These are phyloP conservation scores for Erysimum cheiri DNA, from an alignment of 441 rosid species.

Conservation along the genomic window DNA sequence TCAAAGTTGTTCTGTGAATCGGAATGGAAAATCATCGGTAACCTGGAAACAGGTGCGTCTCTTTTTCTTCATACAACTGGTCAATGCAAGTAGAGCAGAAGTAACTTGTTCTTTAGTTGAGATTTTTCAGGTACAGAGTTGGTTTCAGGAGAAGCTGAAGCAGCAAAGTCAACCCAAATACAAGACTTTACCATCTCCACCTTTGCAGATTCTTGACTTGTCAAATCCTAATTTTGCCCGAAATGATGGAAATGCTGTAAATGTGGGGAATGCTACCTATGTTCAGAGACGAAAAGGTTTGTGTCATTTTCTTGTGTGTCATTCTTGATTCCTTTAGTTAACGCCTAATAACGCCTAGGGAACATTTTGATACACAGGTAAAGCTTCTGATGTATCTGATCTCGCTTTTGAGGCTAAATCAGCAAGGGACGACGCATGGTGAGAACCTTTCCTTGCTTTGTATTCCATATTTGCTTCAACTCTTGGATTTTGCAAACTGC, in stretches of 20 bases:
- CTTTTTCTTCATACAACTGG: slow-evolving; percentile 2
- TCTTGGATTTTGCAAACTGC: slow-evolving; percentile 13
- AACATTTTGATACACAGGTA: slow-evolving; percentile 36
- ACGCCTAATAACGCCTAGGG: background rate
- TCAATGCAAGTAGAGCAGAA: background rate
- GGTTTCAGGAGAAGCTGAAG: slow-evolving; percentile 66
- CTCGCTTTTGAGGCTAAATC: slow-evolving; percentile 71
- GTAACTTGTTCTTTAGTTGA: slow-evolving; percentile 11
- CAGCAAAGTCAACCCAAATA: slow-evolving; percentile 36
- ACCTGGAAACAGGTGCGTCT: slow-evolving; percentile 74
- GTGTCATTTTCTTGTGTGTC: slow-evolving; percentile 23
- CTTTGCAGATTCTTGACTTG: slow-evolving; percentile 46
- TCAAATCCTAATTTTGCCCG: slow-evolving; percentile 40
- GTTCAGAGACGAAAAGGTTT: slow-evolving; percentile 54
- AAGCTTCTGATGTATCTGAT: slow-evolving; percentile 54
- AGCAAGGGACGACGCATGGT: slow-evolving; percentile 64
- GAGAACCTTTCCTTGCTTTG: slow-evolving; percentile 31
- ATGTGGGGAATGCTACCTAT: slow-evolving; percentile 27
- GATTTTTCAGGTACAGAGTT: slow-evolving; percentile 61
- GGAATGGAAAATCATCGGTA: slow-evolving; percentile 61
- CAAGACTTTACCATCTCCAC: slow-evolving; percentile 42
- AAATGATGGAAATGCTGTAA: slow-evolving; percentile 22
- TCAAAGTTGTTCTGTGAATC: slow-evolving; percentile 58
- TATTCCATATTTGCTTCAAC: background rate
- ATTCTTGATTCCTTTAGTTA: slow-evolving; percentile 15